Base-by-base conservation (phyloP, 148 eudicot genomes). In the Linanthus parryae region DNA sequence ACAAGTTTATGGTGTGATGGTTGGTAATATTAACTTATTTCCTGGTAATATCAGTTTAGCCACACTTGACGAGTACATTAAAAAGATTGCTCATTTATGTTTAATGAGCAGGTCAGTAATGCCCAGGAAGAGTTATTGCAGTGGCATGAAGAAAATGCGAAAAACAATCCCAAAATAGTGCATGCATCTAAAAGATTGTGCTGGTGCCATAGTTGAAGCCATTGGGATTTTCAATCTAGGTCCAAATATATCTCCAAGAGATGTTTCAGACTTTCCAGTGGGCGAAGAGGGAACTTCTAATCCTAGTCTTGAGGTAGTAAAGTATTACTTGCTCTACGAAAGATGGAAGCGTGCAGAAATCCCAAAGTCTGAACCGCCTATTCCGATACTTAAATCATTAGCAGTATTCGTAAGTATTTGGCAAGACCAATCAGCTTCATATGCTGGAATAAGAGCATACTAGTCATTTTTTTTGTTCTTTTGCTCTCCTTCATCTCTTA, bases 1-100 rank as follows among this genome's bases (percentile, higher is more conserved):
- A n/a, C 66, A 74, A 35, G 80, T 78, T 14, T 57, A 78, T 27
- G 77, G 84, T 39, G 79, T 74, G 42, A 78, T 78, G 84, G 84
- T 78, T 43, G 20, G 79, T 63, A 27, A 35, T 29, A 24, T 8
- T 7, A 12, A 11, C 18, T 8, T 22, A 25, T 22, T 25, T 30
- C 23, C 2, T 26, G 17, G 34, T 23, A 16, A n/a, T 25, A 30
- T 18, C 17, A 15, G 31, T 22, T 7, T 35, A 8, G 6, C 13
- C n/a, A n/a, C n/a, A 26, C 17, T 48, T 36, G 9, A 42, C 30
- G 14, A 9, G 15, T 20, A 7, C 16, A 26, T 47, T 8, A 6
- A 8, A 20, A 29, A 21, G 14, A 4, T 17, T 15, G 12, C 27
- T 40, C 16, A 25, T 41, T 20, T 57, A 4, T 52, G 16, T 14